Conservation (phyloP, 2,329 filamentous ascomycete genomes). For the Xylariales sp. region DNA sequence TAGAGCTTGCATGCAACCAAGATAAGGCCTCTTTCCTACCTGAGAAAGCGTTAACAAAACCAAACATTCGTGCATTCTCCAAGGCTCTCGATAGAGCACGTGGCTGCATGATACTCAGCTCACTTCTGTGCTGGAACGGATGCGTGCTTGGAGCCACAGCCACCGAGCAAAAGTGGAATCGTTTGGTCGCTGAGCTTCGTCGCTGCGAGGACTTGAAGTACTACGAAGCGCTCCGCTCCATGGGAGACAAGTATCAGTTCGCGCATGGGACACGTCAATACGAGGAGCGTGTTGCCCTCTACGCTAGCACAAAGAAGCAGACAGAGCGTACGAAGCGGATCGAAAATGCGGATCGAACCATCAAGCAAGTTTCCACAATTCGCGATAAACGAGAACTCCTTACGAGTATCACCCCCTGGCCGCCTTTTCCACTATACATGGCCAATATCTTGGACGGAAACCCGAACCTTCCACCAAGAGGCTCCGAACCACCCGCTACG, state of each 20-base stretch:
- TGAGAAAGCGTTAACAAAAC: not conserved
- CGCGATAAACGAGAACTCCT: no score
- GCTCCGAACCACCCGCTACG: no score
- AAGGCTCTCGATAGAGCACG: not conserved
- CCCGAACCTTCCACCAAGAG: no score
- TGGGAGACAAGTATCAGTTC: not conserved
- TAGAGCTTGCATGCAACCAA: no score
- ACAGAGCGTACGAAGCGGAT: no score
- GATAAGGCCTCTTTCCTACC: not conserved
- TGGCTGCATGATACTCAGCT: not conserved
- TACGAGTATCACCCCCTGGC: no score
- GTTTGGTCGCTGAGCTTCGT: not conserved
- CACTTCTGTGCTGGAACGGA: not conserved
- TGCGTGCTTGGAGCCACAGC: not conserved
- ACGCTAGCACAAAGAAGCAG: not conserved
- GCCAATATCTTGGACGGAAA: no score
- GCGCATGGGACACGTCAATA: not conserved
- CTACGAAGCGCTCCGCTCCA: not conserved
- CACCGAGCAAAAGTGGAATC: not conserved
- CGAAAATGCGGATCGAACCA: no score
- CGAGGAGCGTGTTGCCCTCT: not conserved
- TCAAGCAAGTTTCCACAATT: no score
- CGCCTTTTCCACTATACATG: no score
- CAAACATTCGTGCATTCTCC: not conserved
- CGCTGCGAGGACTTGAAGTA: not conserved